Evolutionary conservation across 2,329 filamentous ascomycete genomes (phyloP), one percentile per base, ranked within the genome.

Genomic region (Coniochaeta sp.): DNA sequence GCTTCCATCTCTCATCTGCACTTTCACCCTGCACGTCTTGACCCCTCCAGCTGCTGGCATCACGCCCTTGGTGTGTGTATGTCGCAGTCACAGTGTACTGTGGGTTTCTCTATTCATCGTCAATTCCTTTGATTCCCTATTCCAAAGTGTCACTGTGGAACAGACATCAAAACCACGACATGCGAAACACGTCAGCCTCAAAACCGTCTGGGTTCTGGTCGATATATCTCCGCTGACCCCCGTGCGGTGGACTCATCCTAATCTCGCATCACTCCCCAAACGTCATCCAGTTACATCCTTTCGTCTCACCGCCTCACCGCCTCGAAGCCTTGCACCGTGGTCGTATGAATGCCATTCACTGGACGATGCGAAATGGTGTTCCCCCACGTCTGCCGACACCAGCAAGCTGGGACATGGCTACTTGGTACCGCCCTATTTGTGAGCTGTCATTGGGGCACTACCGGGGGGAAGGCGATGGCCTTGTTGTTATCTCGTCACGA

Each of bases 221-320:
- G 38, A 36, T 36, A 36, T 47, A 1, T 26, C 47, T 28, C 47
- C 47, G 12, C n/a, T 5, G 17, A 31, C 22, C 22, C 47, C 47
- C 24, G 12, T 28, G n/a, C 24, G 2, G 47, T 52, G 22, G 11
- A 12, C 47, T n/a, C 24, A 26, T 52, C 47, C 24, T 28, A 16
- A 17, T 52, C 47, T 52, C 47, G 22, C 24, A 52, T 52, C 24
- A 52, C 16, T 24, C 31, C 11, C 7, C 26, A 31, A 52, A 31
- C 24, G 47, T 52, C 47, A 52, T 14, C 22, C 47, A 28, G 47
- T 52, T 52, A 52, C 47, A 40, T 38, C 36, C 50, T 24, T 24
- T 26, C 57, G 14, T 44, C 43, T 34, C 34, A 55, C 62, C 43
- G 26, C 58, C 55, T 58, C 58, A 60, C 44, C 52, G 52, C 60